Percentiles rank a stretch among this genome's conserved stretches.
phyloP scores from a whole-genome alignment of 2,329 filamentous ascomycete genomes.

The Penicillium sp. region DNA sequence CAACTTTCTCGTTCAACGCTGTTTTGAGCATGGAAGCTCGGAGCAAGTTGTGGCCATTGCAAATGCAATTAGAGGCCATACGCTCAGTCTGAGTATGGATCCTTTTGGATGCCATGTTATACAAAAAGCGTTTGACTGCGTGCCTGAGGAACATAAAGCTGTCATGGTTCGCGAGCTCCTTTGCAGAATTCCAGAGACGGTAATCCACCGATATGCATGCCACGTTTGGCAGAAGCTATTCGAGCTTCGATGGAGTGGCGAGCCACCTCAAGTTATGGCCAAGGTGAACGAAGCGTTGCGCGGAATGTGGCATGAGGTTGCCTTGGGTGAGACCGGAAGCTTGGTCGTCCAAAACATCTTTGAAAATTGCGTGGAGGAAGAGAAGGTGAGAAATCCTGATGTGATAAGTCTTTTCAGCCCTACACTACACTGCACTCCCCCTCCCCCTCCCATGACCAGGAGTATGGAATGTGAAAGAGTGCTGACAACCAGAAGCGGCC shows the following conservation, averaged over 20 bases:
- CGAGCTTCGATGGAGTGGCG: slow-evolving; percentile 90
- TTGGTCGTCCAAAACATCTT: slow-evolving; percentile 99
- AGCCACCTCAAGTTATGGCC: slow-evolving; percentile 96
- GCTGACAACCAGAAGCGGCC: slow-evolving; percentile 62
- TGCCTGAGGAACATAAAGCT: slow-evolving; percentile 95
- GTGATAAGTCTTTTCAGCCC: neutral
- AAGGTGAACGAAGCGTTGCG: slow-evolving; percentile 92
- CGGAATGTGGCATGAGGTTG: slow-evolving; percentile 99
- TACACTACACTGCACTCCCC: neutral
- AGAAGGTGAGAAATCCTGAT: slow-evolving; percentile 63
- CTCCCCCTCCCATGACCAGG: neutral
- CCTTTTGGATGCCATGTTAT: slow-evolving; percentile 97
- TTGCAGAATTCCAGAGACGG: slow-evolving; percentile 90
- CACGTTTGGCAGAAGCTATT: slow-evolving; percentile 99
- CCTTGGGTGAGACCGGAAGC: slow-evolving; percentile 92
- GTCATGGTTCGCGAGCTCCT: slow-evolving; percentile 98
- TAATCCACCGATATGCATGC: slow-evolving; percentile 97
- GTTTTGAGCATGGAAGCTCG: slow-evolving; percentile 94
- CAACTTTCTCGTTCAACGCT: slow-evolving; percentile 96
- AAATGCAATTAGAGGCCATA: slow-evolving; percentile 88
- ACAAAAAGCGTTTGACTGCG: slow-evolving; percentile 96
- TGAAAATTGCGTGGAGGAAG: slow-evolving; percentile 96
- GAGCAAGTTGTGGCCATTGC: slow-evolving; percentile 95
- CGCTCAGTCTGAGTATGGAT: slow-evolving; percentile 93
- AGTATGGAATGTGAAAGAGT: neutral